These are phyloP conservation scores for Mrakia frigida DNA, from an alignment of 768 basidiomycete genomes.

Conservation along the genomic window DNA sequence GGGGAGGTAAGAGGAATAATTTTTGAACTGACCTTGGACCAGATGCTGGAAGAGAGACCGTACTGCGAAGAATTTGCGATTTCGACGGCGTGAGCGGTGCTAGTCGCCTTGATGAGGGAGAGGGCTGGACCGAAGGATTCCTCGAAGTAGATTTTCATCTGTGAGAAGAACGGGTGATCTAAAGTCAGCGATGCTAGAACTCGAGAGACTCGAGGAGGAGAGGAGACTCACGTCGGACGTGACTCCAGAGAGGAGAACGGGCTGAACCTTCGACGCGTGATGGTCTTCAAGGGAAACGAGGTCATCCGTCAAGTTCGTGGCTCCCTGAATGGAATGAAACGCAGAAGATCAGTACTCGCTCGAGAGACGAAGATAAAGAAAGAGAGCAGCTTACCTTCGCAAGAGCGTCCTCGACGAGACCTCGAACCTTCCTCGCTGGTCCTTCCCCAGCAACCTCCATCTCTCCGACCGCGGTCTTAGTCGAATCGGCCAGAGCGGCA, in stretches of 20 bases:
- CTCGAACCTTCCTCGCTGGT: not conserved
- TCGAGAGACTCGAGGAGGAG: not conserved
- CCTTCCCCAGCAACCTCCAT: not conserved
- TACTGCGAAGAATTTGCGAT: conserved; percentile 56
- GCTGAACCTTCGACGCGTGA: not conserved
- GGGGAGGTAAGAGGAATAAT: not conserved
- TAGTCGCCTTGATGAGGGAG: conserved; percentile 43
- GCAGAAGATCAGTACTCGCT: not conserved
- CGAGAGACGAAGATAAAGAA: not conserved
- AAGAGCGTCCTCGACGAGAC: conserved; percentile 19
- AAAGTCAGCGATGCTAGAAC: not conserved
- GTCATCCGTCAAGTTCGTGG: not conserved
- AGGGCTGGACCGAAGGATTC: conserved; percentile 62
- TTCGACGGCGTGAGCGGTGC: conserved; percentile 53
- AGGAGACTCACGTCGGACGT: conserved; percentile 16
- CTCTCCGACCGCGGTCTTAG: not conserved
- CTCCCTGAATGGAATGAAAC: not conserved
- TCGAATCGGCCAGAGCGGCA: not conserved
- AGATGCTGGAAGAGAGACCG: conserved; percentile 53
- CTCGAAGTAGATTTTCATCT: conserved; percentile 35
- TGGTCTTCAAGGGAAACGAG: not conserved
- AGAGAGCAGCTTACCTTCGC: conserved; percentile 13
- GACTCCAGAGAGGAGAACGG: not conserved
- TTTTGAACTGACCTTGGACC: conserved; percentile 47
- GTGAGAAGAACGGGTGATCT: not conserved